phyloP scores from a whole-genome alignment of 148 eudicot species.

The Rhododendron molle region DNA sequence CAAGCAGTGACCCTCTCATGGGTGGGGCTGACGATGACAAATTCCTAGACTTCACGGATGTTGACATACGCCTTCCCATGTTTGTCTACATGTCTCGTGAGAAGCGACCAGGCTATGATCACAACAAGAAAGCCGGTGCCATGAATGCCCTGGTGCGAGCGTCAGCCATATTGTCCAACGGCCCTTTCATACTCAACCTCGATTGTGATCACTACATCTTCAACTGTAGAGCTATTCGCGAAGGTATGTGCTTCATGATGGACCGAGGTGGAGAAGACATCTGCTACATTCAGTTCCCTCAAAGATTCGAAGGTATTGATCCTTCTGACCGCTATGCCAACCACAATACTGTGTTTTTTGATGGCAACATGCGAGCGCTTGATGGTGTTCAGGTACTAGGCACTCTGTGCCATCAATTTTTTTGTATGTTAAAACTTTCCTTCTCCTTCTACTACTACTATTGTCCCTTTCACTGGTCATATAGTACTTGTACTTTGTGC shows the following conservation, averaged over 20 bases:
- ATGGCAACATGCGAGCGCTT: constrained; percentile 94
- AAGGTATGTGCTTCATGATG: constrained; percentile 98
- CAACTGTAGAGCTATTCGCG: constrained; percentile 73
- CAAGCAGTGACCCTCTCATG: constrained; percentile 51
- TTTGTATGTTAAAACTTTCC: neutral
- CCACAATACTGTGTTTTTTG: constrained; percentile 91
- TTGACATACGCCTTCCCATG: constrained; percentile 81
- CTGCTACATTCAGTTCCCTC: constrained; percentile 94
- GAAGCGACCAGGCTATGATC: constrained; percentile 24
- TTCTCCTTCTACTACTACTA: neutral
- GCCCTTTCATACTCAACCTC: constrained; percentile 85
- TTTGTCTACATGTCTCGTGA: constrained; percentile 58
- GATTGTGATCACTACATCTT: constrained; percentile 91
- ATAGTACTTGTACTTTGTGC: neutral
- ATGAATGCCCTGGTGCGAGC: constrained; percentile 41
- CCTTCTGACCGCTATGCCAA: constrained; percentile 93
- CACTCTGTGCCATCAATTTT: neutral
- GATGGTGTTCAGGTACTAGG: constrained; percentile 76
- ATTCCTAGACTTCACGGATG: constrained; percentile 61
- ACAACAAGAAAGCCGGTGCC: constrained; percentile 26
- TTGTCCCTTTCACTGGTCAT: neutral
- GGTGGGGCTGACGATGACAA: constrained; percentile 50
- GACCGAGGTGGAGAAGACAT: constrained; percentile 93
- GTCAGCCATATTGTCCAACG: constrained; percentile 81
- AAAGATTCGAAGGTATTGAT: constrained; percentile 94